Evolutionary conservation across 768 basidiomycete genomes (phyloP).

Genomic region (Xerocomellus intermedius): DNA sequence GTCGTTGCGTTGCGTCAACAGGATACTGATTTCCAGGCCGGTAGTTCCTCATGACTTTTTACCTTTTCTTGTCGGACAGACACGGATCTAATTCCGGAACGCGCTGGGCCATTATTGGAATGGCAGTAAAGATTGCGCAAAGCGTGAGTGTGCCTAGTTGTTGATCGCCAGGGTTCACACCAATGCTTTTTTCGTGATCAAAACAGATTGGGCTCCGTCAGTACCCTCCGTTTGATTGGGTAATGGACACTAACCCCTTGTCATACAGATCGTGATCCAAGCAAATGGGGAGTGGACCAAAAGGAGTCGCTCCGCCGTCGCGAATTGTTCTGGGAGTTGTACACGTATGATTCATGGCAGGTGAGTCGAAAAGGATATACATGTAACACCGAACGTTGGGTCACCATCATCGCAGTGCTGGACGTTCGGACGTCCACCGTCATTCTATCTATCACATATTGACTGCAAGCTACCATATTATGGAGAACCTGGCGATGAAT

Average conservation of each 20-base stretch:
- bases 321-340: slow-evolving; percentile 64
- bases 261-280: slow-evolving; percentile 61
- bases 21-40: slow-evolving; percentile 23
- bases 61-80: slow-evolving; percentile 65
- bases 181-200: slow-evolving; percentile 4
- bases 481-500: slow-evolving; percentile 51
- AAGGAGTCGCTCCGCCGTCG: slow-evolving; percentile 61
- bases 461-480: slow-evolving; percentile 62
- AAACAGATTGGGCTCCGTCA: slow-evolving; percentile 67
- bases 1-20: slow-evolving; percentile 21
- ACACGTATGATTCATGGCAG: slow-evolving; percentile 38
- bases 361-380: slow-evolving; percentile 13
- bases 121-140: slow-evolving; percentile 68
- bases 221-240: slow-evolving; percentile 22
- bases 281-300: slow-evolving; percentile 59
- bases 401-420: slow-evolving; percentile 48
- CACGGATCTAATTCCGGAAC: slow-evolving; percentile 64
- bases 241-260: slow-evolving; percentile 4
- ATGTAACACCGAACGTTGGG: slow-evolving; percentile 27
- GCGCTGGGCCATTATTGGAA: slow-evolving; percentile 67
- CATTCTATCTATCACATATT: slow-evolving; percentile 63
- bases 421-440: slow-evolving; percentile 69
- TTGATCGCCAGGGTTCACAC: neutral
- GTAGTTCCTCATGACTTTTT: slow-evolving; percentile 69
- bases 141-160: slow-evolving; percentile 48